Percentiles rank a stretch among this genome's conserved stretches.
Evolutionary conservation across 768 basidiomycete genomes (phyloP).

Genomic region (Suillus ampliporus): DNA sequence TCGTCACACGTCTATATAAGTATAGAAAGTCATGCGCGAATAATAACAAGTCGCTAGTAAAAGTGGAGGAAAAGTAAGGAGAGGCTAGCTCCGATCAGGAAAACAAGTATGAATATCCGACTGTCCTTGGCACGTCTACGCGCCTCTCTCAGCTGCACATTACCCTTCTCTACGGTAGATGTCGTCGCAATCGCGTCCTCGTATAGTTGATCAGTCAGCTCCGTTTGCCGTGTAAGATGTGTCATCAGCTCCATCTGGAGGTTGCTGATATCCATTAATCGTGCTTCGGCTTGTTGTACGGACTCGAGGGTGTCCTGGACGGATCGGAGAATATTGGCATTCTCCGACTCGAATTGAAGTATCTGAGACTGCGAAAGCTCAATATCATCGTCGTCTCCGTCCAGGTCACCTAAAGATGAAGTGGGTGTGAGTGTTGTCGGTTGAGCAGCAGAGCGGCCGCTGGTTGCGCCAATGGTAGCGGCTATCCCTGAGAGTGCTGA

Average conservation of each 20-base stretch:
- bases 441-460: conserved; percentile 36
- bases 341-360: conserved; percentile 92
- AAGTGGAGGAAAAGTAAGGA: conserved; percentile 93
- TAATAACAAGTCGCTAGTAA: conserved; percentile 60
- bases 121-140: conserved; percentile 85
- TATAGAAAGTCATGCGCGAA: conserved; percentile 14
- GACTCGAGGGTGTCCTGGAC: conserved; percentile 88
- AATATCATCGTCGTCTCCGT: conserved; percentile 78
- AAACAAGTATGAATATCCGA: conserved; percentile 87
- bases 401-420: conserved; percentile 47
- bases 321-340: conserved; percentile 80
- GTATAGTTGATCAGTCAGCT: conserved; percentile 91
- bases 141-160: conserved; percentile 89
- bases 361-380: conserved; percentile 89
- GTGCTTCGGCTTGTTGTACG: conserved; percentile 90
- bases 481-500: conserved; percentile 62
- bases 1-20: neutral
- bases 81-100: conserved; percentile 90
- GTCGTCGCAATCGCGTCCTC: conserved; percentile 93
- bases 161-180: conserved; percentile 86
- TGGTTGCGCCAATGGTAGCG: conserved; percentile 59
- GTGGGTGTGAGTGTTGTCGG: conserved; percentile 29
- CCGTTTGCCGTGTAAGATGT: conserved; percentile 88
- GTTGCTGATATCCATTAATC: conserved; percentile 90
- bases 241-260: conserved; percentile 91